Evolutionary conservation across 2,329 filamentous ascomycete species (phyloP).

Genomic region (Colletotrichum sp.): DNA sequence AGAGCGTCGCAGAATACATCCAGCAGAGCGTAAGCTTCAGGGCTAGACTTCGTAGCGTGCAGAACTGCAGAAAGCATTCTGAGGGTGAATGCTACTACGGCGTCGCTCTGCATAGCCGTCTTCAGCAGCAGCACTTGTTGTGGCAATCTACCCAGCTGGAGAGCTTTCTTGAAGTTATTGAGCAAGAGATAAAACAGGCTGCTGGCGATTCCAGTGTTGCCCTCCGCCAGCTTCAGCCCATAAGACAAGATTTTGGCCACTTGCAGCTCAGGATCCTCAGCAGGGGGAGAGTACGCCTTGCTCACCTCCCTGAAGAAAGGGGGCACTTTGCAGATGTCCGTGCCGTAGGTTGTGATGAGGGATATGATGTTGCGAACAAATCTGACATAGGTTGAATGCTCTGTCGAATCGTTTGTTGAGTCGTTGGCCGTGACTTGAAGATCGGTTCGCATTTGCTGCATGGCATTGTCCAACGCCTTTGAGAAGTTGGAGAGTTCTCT

Average conservation of each 20-base stretch:
- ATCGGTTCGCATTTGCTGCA: slow-evolving; percentile 61
- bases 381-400: slow-evolving; percentile 52
- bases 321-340: slow-evolving; percentile 59
- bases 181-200: slow-evolving; percentile 63
- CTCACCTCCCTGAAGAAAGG: slow-evolving; percentile 62
- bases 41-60: slow-evolving; percentile 36
- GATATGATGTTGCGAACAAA: slow-evolving; percentile 59
- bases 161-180: slow-evolving; percentile 61
- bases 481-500: slow-evolving; percentile 45
- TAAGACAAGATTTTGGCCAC: slow-evolving; percentile 61
- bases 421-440: slow-evolving; percentile 42
- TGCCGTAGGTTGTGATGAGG: slow-evolving; percentile 58
- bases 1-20: slow-evolving; percentile 55
- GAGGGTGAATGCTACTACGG: slow-evolving; percentile 53
- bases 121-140: slow-evolving; percentile 51
- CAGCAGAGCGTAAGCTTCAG: slow-evolving; percentile 51
- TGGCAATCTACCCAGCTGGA: slow-evolving; percentile 53
- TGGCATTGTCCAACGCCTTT: slow-evolving; percentile 48
- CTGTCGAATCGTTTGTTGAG: slow-evolving; percentile 24
- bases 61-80: slow-evolving; percentile 62
- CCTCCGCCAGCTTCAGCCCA: slow-evolving; percentile 58
- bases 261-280: slow-evolving; percentile 61
- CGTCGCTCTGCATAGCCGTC: slow-evolving; percentile 50
- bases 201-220: slow-evolving; percentile 49
- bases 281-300: slow-evolving; percentile 59